These are phyloP conservation scores for Hevea brasiliensis DNA, from an alignment of 345 rosid species.

Conservation along the genomic window DNA sequence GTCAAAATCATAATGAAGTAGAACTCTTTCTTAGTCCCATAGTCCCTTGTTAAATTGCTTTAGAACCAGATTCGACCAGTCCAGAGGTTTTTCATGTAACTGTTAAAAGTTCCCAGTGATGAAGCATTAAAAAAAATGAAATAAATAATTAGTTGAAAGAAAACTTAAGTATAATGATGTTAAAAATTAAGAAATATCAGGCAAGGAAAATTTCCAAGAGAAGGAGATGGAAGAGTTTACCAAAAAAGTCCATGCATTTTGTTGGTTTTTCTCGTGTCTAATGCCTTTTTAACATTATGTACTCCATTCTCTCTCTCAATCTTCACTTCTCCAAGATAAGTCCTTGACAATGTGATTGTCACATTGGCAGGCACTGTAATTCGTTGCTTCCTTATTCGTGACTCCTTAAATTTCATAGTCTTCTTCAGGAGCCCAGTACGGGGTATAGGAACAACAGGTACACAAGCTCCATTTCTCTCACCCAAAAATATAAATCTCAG, in stretches of 20 bases:
- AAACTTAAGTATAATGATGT: not conserved
- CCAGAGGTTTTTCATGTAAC: not conserved
- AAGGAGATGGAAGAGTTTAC: slow-evolving; percentile 38
- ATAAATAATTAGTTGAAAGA: not conserved
- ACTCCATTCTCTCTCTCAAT: slow-evolving; percentile 62
- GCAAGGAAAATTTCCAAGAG: not conserved
- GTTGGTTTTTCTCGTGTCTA: slow-evolving; percentile 84
- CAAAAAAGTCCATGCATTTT: slow-evolving; percentile 99
- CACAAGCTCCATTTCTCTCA: slow-evolving; percentile 46
- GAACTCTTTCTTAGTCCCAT: not conserved
- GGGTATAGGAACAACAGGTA: slow-evolving; percentile 38
- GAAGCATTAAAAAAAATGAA: not conserved
- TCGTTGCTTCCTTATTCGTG: slow-evolving; percentile 88
- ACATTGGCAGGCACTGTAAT: slow-evolving; percentile 74
- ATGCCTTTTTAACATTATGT: slow-evolving; percentile 69
- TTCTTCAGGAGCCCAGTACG: slow-evolving; percentile 46
- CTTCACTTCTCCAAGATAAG: slow-evolving; percentile 78
- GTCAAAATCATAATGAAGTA: not conserved
- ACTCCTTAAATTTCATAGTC: slow-evolving; percentile 77
- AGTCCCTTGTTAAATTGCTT: not conserved
- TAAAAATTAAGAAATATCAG: not conserved
- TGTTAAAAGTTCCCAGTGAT: not conserved
- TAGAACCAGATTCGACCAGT: not conserved
- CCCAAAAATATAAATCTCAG: slow-evolving; percentile 69
- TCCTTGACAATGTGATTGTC: slow-evolving; percentile 58